These are phyloP conservation scores for Volvariella volvacea DNA, from an alignment of 1,284 basidiomycete species.

Conservation along the genomic window DNA sequence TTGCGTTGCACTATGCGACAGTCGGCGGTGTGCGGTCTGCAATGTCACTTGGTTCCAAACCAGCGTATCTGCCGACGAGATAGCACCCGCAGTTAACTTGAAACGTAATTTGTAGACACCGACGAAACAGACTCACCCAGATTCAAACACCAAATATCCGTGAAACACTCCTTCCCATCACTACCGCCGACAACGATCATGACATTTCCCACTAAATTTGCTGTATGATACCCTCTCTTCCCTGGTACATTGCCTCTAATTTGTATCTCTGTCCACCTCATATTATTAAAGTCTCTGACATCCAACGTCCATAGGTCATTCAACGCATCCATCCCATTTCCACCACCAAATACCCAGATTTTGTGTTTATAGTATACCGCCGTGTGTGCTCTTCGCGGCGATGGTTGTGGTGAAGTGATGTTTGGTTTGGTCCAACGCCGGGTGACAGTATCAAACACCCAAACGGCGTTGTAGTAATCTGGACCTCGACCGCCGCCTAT, in stretches of 20 bases:
- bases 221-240: conserved; percentile 85
- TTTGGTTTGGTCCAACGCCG: conserved; percentile 59
- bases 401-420: conserved; percentile 40
- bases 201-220: conserved; percentile 79
- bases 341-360: conserved; percentile 88
- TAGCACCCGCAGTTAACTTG: conserved; percentile 7
- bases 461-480: conserved; percentile 70
- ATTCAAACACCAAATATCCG: conserved; percentile 83
- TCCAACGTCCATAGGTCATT: conserved; percentile 90
- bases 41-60: conserved; percentile 62
- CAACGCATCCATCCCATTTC: conserved; percentile 82
- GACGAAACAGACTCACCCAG: conserved; percentile 57
- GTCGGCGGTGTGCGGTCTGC: conserved; percentile 55
- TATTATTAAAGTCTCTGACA: conserved; percentile 35
- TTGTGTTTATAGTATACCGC: conserved; percentile 70
- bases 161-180: conserved; percentile 75
- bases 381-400: conserved; percentile 82
- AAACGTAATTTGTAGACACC: background rate
- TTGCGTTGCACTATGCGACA: conserved; percentile 85
- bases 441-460: conserved; percentile 73
- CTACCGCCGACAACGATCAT: conserved; percentile 82
- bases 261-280: conserved; percentile 62
- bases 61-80: conserved; percentile 59
- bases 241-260: conserved; percentile 47
- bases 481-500: conserved; percentile 86